Conservation (phyloP, 176 grass and related monocot species). For the Phragmites australis region DNA sequence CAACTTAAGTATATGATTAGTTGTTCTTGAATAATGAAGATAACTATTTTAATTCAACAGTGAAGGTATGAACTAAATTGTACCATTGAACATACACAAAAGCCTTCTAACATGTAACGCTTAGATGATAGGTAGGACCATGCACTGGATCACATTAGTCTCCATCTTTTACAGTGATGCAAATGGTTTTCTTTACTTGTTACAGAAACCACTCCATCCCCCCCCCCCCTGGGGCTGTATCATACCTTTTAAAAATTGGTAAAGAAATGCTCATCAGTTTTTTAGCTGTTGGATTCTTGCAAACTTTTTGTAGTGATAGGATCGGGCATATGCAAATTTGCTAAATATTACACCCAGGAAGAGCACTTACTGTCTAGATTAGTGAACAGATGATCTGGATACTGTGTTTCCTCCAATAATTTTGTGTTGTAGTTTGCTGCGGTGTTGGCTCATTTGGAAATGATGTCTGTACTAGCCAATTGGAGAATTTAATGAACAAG, state of each 20-base stretch:
- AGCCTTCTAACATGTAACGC: slow-evolving; percentile 12
- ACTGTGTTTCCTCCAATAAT: background rate
- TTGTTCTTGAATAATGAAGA: slow-evolving; percentile 32
- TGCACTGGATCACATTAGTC: slow-evolving; percentile 2
- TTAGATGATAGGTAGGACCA: slow-evolving; percentile 25
- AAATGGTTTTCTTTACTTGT: background rate
- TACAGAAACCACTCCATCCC: background rate
- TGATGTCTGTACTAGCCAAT: background rate
- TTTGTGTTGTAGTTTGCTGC: background rate
- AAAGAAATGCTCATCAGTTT: slow-evolving; percentile 9
- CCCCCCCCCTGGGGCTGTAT: too few species aligned
- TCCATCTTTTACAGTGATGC: background rate
- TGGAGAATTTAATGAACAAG: slow-evolving; percentile 24
- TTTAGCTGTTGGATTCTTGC: slow-evolving; percentile 10
- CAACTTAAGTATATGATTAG: slow-evolving; percentile 32
- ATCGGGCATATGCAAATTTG: background rate
- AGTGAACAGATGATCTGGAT: background rate
- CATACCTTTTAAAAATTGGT: background rate
- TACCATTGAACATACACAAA: background rate
- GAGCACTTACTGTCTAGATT: background rate
- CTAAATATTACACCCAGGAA: background rate
- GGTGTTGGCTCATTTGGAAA: background rate
- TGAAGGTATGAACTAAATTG: slow-evolving; percentile 36
- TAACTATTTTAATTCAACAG: slow-evolving; percentile 27
- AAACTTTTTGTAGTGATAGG: background rate